A percentile compares a stretch with the other conserved stretches of the same genome.
phyloP scores from a whole-genome alignment of 345 rosid species.

The Boechera retrofracta region DNA sequence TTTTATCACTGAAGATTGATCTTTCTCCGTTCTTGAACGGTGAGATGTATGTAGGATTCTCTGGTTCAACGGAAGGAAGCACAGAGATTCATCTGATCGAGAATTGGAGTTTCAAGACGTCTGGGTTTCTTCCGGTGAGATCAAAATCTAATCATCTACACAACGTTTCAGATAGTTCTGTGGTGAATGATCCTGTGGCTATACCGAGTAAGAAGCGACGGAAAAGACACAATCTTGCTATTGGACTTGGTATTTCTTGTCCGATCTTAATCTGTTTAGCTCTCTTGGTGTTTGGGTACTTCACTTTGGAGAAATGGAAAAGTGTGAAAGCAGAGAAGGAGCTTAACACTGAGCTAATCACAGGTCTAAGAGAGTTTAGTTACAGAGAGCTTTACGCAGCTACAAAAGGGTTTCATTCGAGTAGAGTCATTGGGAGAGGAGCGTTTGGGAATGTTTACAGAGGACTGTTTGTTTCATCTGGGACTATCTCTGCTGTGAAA shows the following conservation, averaged over 20 bases:
- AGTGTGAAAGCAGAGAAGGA: constrained; percentile 54
- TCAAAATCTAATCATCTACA: constrained; percentile 61
- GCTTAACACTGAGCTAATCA: constrained; percentile 67
- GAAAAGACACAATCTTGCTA: constrained; percentile 53
- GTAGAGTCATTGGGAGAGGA: constrained; percentile 81
- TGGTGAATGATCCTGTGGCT: constrained; percentile 49
- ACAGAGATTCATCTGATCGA: constrained; percentile 81
- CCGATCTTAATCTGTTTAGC: constrained; percentile 73
- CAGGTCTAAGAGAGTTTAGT: constrained; percentile 73
- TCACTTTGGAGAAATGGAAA: constrained; percentile 68
- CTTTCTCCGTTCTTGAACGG: constrained; percentile 66
- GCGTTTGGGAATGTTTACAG: constrained; percentile 91
- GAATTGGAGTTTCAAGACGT: constrained; percentile 80
- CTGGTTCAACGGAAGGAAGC: constrained; percentile 95
- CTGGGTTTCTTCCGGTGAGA: constrained; percentile 65
- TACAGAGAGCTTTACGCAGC: constrained; percentile 78
- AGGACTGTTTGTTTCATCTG: constrained; percentile 65
- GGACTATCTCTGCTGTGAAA: constrained; percentile 76
- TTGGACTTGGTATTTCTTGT: constrained; percentile 78
- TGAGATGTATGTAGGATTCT: constrained; percentile 75
- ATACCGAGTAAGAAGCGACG: constrained; percentile 29
- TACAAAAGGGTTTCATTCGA: constrained; percentile 82
- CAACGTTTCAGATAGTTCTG: constrained; percentile 77
- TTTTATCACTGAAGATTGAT: constrained; percentile 62
- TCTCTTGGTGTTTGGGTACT: constrained; percentile 65